Percentiles rank a stretch among this genome's conserved stretches.
Evolutionary conservation across 768 basidiomycete species (phyloP).

Genomic region (Trametes meyenii): DNA sequence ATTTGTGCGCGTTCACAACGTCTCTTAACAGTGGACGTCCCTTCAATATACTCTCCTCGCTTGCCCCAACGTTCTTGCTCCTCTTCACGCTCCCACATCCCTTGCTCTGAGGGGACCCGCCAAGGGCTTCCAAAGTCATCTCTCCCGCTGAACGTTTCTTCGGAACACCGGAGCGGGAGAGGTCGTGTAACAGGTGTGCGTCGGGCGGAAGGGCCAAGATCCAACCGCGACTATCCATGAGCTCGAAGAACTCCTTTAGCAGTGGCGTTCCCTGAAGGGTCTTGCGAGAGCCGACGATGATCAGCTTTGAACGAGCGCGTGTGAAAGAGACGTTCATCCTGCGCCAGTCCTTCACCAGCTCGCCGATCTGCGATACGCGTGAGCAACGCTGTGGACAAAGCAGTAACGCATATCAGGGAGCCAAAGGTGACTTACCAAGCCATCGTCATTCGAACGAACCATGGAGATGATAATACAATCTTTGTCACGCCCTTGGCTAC

Average conservation of each 20-base stretch:
- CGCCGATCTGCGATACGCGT: conserved; percentile 69
- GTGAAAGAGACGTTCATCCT: conserved; percentile 97
- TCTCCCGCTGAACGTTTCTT: conserved; percentile 36
- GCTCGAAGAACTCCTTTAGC: conserved; percentile 70
- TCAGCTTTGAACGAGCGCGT: conserved; percentile 84
- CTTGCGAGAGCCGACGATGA: conserved; percentile 85
- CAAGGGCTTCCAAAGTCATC: conserved; percentile 8
- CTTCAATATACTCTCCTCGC: conserved; percentile 47
- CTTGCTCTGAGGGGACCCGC: neutral
- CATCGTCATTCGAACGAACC: conserved; percentile 83
- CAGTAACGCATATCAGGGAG: neutral
- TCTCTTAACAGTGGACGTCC: conserved; percentile 65
- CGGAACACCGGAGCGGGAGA: conserved; percentile 23
- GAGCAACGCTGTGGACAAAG: neutral
- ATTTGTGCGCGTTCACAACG: conserved; percentile 47
- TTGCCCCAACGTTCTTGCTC: conserved; percentile 33
- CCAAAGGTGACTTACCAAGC: conserved; percentile 54
- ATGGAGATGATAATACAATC: conserved; percentile 93
- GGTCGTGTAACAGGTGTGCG: conserved; percentile 56
- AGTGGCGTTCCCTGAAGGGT: conserved; percentile 69
- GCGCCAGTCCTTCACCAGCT: conserved; percentile 94
- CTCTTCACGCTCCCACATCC: conserved; percentile 37
- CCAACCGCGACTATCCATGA: conserved; percentile 79
- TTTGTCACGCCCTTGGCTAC: conserved; percentile 94
- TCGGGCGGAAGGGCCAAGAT: conserved; percentile 56